A percentile compares a stretch with the other conserved stretches of the same genome.
phyloP scores from a whole-genome alignment of 2,329 filamentous ascomycete species.

The Pestalotiopsis fici region DNA sequence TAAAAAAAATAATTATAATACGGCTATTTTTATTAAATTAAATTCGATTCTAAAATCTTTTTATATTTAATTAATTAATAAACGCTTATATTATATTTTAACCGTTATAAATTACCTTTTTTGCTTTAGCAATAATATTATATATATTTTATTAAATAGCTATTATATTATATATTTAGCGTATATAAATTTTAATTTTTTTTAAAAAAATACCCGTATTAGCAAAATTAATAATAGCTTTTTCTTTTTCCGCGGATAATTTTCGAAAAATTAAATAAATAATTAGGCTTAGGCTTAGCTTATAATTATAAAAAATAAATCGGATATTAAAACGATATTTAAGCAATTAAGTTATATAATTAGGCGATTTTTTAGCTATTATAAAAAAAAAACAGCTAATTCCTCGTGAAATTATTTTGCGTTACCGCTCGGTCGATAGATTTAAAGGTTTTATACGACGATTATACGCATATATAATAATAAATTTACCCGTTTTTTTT shows the following conservation, averaged over 20 bases:
- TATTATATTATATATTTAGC: slow-evolving; percentile 10
- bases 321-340: slow-evolving; percentile 7
- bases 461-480: slow-evolving; percentile 4
- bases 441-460: not conserved
- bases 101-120: slow-evolving; percentile 13
- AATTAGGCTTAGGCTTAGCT: slow-evolving; percentile 11
- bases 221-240: slow-evolving; percentile 8
- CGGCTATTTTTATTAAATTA: slow-evolving; percentile 13
- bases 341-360: slow-evolving; percentile 9
- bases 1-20: slow-evolving; percentile 22
- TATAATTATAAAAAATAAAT: slow-evolving; percentile 11
- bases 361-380: slow-evolving; percentile 12
- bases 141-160: slow-evolving; percentile 22
- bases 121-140: slow-evolving; percentile 18
- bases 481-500: slow-evolving; percentile 6
- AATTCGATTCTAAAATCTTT: slow-evolving; percentile 21
- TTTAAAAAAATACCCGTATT: slow-evolving; percentile 15
- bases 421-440: slow-evolving; percentile 7
- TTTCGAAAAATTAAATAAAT: not conserved
- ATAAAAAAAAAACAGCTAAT: slow-evolving; percentile 16
- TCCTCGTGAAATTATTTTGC: slow-evolving; percentile 11
- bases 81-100: slow-evolving; percentile 22
- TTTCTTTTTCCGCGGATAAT: slow-evolving; percentile 1
- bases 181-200: slow-evolving; percentile 17
- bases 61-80: slow-evolving; percentile 16